Evolutionary conservation across 192 early-diverging fungal genomes (phyloP).

Genomic region (Obelidium mucronatum): DNA sequence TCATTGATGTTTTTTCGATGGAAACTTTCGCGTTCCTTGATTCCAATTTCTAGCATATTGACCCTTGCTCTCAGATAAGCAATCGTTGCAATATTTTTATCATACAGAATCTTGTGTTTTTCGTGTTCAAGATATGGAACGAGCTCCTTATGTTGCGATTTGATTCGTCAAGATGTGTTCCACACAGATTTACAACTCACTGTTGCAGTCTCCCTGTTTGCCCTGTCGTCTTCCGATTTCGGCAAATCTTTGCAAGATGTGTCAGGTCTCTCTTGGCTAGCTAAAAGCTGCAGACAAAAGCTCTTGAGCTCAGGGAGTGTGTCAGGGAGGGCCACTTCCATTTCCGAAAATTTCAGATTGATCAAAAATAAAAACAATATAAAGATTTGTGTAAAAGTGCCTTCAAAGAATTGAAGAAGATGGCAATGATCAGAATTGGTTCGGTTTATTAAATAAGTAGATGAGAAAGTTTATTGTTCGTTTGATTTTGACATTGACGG

Average conservation of each 20-base stretch:
- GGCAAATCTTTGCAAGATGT: not conserved
- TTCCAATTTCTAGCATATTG: slow-evolving; percentile 49
- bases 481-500: not conserved
- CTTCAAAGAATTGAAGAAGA: too few relatives aligned
- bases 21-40: slow-evolving; percentile 53
- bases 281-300: not conserved
- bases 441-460: too few relatives aligned
- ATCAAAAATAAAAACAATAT: too few relatives aligned
- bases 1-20: slow-evolving; percentile 55
- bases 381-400: too few relatives aligned
- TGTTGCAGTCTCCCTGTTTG: too few relatives aligned
- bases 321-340: not conserved
- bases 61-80: slow-evolving; percentile 55
- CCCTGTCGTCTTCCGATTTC: too few relatives aligned
- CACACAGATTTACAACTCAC: too few relatives aligned
- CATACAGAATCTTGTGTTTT: slow-evolving; percentile 5
- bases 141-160: too few relatives aligned
- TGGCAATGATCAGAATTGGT: too few relatives aligned
- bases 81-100: slow-evolving; percentile 49
- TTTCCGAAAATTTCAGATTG: too few relatives aligned
- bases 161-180: too few relatives aligned
- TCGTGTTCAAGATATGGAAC: not conserved
- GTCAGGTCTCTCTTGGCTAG: not conserved
- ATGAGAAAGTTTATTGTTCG: not conserved
- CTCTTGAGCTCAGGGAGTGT: not conserved